Evolutionary conservation across 2,329 filamentous ascomycete genomes (phyloP), one percentile per base, ranked within the genome.

Genomic region (Lecanicillium sp.): DNA sequence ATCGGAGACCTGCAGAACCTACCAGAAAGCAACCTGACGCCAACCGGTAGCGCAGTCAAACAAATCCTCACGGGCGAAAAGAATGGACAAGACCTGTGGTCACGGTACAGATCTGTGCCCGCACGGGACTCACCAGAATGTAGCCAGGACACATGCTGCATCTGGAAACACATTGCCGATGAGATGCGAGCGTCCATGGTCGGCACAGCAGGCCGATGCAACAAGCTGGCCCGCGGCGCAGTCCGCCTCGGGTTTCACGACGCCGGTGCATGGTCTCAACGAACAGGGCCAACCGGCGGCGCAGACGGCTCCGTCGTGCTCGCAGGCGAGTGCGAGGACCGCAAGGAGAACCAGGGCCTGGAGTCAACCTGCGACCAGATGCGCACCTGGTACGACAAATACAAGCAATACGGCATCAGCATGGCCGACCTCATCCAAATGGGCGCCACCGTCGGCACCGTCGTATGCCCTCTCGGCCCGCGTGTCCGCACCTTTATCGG

Each of bases 401-500:
- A 64, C 47, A 57, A 60, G 30, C 42, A 46, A 22, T 60, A 54
- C 36, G 47, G 51, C 14, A 60, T 76, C 28, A 57, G 62, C 10
- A 68, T 69, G 46, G 72, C 71, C 15, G 73, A 77, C 47, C 56
- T 77, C 13, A 64, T 74, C 17, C 71, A 75, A 49, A 66, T 73
- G 46, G 67, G 64, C 2, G 60, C 58, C 55, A 68, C 54, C 37
- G 60, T 72, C 30, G 71, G 64, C 7, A 68, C 69, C 12, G 61
- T 70, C 5, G 59, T 62, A 6, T 65, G 61, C 36, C 61, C 61
- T 6, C 50, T 58, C 2, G 61, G 61, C 2, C 72, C 72, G 1
- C 60, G 64, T 10, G 58, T 74, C 15, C 57, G 62, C 35, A 65
- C 67, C 5, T 71, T 67, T 37, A 61, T 74, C 30, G 72, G 73